Base-by-base conservation (phyloP, 2,329 filamentous ascomycete genomes). In the Colletotrichum phormii region DNA sequence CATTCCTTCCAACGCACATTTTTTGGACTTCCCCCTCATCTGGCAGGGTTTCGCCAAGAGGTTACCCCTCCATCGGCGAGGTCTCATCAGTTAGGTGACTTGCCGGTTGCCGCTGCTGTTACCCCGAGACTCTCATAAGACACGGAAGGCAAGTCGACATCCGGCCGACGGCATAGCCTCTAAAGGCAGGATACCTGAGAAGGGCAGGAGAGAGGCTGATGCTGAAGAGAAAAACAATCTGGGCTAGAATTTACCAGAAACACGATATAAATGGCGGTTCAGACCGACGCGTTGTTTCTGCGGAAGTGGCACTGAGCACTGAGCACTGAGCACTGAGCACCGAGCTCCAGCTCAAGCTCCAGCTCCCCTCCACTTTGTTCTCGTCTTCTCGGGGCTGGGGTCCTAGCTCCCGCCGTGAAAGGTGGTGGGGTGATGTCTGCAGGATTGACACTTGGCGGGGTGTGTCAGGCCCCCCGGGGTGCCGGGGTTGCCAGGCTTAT, bases 341-440 rank as follows among this genome's bases (percentile, higher is more conserved):
- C 42, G 22, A 53, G 67, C 64, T 60, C 51, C 2, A 42, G 51
- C 64, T 57, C 24, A 24, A 49, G 59, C 59, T 68, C 37, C 29
- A 51, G 67, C 64, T 60, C 51, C 62, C 60, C 26, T 31, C 37
- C 42, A 29, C 22, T 53, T 24, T 49, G 42, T 26, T 59, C 31
- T 24, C 24, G 42, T 72, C 22, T 18, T 24, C 42, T 69, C 54
- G 65, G 59, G 70, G 60, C 42, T 60, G 59, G 64, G 58, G 70
- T 63, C 70, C 65, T 60, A 72, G 70, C 70, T 72, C 54, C 70
- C 65, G 60, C 31, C 26, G 42, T 24, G 37, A 18, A 13, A 42
- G 18, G 55, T 63, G 60, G 70, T 72, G 70, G 70, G 70, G 66
- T 72, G 70, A 72, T 72, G 66, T 72, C 60, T 70, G 70, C 70